Base-by-base conservation (phyloP, 306 rosid genomes). In the Vigna nakashimae region DNA sequence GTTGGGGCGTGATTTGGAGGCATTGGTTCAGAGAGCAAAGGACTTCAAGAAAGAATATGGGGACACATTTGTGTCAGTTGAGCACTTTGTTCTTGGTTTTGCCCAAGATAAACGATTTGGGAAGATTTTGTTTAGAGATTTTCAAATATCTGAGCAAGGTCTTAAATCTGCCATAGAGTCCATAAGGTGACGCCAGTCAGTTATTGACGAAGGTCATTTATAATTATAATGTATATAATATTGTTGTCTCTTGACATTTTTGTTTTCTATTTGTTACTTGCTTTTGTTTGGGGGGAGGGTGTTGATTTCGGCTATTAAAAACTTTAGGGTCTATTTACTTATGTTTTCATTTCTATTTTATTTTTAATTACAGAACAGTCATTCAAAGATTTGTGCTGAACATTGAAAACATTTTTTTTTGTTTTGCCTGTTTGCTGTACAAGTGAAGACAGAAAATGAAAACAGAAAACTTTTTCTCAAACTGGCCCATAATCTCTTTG, bases 1-100 rank as follows among this genome's bases (percentile, higher is more conserved):
- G 96, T 79, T 95, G 69, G 99, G 99, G 75, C 98, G 98, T 81
- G 97, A 95, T 83, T 88, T 95, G 90, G 99, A 95, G 83, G 99
- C 89, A 63, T 81, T 95, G 84, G 69, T 95, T 86, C 94, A 90
- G 77, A 92, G 96, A 86, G 92, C 98, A 59, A 92, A 98, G 82
- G 98, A 90, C 36, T 82, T 80, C 84, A 95, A 92, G 87, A 95
- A 91, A 84, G 96, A 91, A 73, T 92, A 91, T 82, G 96, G 94
- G 55, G 99, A 95, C 65, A 92, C 99, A 46, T 95, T 88, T 86
- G 94, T 95, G 76, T 95, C 99, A 40, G 99, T 95, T 56, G 99
- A 95, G 82, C 99, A 95, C 74, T 80, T 95, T 88, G 94, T 92
- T 89, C 99, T 95, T 77, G 96, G 97, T 82, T 95, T 90, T 59